Base-by-base conservation (phyloP, 768 basidiomycete genomes). In the Calocera viscosa region DNA sequence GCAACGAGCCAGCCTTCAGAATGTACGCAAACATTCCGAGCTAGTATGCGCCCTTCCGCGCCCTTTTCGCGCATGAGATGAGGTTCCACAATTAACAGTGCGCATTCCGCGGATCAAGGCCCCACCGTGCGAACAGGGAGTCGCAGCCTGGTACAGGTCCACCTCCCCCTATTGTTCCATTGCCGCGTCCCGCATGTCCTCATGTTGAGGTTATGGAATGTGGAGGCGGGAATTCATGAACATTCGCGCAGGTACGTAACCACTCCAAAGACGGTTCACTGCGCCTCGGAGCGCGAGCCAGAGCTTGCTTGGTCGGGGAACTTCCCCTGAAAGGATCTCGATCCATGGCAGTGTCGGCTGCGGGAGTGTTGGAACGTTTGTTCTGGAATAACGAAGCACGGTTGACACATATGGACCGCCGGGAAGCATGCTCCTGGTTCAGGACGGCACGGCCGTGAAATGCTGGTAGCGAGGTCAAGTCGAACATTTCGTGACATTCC, bases 11-110 rank as follows among this genome's bases (percentile, higher is more conserved):
- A 34, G 34, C 22, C 35, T 11, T 3, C 65, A 74, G 75, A 74
- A 63, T 73, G 72, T n/a, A 73, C 76, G 19, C 71, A 75, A 0
- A 71, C 75, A 39, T 75, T 76, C 3, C 73, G 74, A 10, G 74
- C 74, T 40, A 28, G 14, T 32, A 2, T 22, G 16, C 24, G 24
- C 7, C 2, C 19, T 60, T 60, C 53, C 53, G 53, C 53, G 53
- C 14, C 8, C 16, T 60, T 60, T 60, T 30, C 19, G 53, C 53
- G 11, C 53, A 10, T 60, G 30, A 60, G 53, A 26, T 7, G 43
- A 47, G 24, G 16, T 17, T 47, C 43, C 8, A 19, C 24, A 26
- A 5, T 32, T 11, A 26, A 28, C 14, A 26, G 26, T 60, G 53
- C 53, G 43, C 14, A 26, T 22, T 26, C 53, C 53, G 24, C 53